Base-by-base conservation (phyloP, 108 stramenopile species). In the Epithemia pelagica region DNA sequence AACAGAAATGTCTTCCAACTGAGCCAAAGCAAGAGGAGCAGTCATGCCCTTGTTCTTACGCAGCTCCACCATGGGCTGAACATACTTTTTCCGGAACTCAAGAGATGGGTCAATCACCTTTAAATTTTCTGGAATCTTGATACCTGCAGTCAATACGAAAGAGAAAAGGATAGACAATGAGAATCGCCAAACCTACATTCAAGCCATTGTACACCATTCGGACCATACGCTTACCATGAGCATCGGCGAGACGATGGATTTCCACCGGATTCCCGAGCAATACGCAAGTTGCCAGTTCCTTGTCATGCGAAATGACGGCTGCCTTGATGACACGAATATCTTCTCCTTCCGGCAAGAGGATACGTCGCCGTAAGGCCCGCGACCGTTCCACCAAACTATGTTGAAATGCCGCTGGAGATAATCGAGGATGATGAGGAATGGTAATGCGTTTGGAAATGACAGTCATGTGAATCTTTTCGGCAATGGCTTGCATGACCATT, bases 21-120 rank as follows among this genome's bases (percentile, higher is more conserved):
- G 72, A 15, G 65, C 54, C 54, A 61, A 32, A 0, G 73, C 73
- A 28, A 64, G 52, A 3, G 64, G 53, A 3, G 46, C 25, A 15
- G 66, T 74, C 58, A 76, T 29, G 0, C 67, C 75, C 31, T 80
- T 80, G 62, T 73, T 54, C 51, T 80, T 71, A 51, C 75, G 54
- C 24, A 69, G 33, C 37, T 71, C 71, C 28, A 71, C 72, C 59
- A 69, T 57, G 2, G 57, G 21, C 30, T 68, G 71, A 31, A 71
- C 68, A 30, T 72, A 72, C 22, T 69, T 56, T 24, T 58, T 28
- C 19, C 67, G 65, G 0, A 64, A 28, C 10, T 64, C 62, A 2
- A 18, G 28, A 61, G 29, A 28, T 27, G 70, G 70, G 23, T 64
- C 52, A 46, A 71, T 56, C 30, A 63, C 26, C 25, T 63, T 31